Conservation (phyloP, 495 filamentous ascomycete genomes). For the Bryoglossum gracile region DNA sequence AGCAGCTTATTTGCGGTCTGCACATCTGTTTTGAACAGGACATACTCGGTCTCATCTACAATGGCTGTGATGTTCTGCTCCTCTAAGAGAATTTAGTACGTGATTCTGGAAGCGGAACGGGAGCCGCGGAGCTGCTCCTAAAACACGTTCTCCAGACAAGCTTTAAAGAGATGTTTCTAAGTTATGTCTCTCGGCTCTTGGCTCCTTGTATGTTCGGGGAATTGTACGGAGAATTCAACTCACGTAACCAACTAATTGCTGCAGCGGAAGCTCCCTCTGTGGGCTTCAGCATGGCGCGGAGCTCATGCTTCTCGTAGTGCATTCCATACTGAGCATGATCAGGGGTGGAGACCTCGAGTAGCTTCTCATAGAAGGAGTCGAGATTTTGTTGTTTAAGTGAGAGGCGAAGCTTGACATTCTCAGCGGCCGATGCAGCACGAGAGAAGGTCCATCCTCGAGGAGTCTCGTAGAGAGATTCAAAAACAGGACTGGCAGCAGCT, state of each 20-base stretch:
- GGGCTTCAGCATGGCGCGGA: constrained; percentile 37
- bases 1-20: constrained; percentile 41
- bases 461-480: constrained; percentile 11
- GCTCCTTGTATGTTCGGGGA: no score
- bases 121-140: no score
- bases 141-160: no score
- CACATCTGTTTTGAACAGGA: constrained; percentile 38
- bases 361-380: constrained; percentile 44
- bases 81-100: no score
- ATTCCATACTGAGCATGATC: constrained; percentile 47
- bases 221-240: no score
- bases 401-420: constrained; percentile 36
- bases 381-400: constrained; percentile 39
- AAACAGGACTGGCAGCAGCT: constrained; percentile 7
- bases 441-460: constrained; percentile 15
- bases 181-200: no score
- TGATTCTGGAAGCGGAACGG: no score
- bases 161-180: no score
- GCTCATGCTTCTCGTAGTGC: constrained; percentile 46
- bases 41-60: constrained; percentile 38
- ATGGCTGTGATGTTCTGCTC: constrained; percentile 35
- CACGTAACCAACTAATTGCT: constrained; percentile 39
- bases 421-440: constrained; percentile 3
- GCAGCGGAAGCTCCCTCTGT: constrained; percentile 27
- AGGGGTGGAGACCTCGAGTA: constrained; percentile 51